A percentile compares a stretch with the other conserved stretches of the same genome.
These are phyloP conservation scores for Tetrahymena thermophila DNA, from an alignment of 73 alveolate genomes.

Conservation along the genomic window DNA sequence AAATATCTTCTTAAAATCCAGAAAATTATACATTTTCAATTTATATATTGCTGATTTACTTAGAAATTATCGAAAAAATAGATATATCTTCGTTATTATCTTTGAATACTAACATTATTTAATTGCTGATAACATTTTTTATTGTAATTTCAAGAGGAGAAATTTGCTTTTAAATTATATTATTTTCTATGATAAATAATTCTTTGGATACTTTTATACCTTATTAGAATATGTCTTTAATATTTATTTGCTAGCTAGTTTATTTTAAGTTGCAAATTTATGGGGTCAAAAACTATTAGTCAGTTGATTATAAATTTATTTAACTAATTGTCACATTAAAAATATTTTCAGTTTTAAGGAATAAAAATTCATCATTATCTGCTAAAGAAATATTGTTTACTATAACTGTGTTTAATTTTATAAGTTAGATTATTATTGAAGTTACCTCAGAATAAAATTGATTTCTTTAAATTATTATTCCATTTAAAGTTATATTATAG, in stretches of 20 bases:
- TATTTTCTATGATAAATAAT: neutral
- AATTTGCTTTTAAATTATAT: too few relatives aligned
- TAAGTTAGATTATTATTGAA: too few relatives aligned
- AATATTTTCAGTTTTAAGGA: neutral
- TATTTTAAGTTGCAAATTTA: neutral
- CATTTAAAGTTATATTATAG: neutral
- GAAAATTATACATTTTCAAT: neutral
- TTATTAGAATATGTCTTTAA: neutral
- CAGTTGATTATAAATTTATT: neutral
- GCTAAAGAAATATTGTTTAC: neutral
- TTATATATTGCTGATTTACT: neutral
- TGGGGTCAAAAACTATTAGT: neutral
- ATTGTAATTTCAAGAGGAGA: neutral
- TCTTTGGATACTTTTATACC: neutral
- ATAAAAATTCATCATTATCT: neutral
- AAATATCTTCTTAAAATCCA: neutral
- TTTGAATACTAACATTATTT: neutral
- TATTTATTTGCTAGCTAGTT: neutral
- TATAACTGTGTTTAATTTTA: too few relatives aligned
- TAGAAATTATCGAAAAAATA: neutral
- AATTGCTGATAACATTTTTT: too few relatives aligned
- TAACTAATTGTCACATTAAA: neutral
- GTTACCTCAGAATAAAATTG: neutral
- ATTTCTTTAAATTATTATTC: too few relatives aligned
- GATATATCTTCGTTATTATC: neutral